Base-by-base conservation (phyloP, 139 green algal species). In the Chlamydomonas schloesseri region DNA sequence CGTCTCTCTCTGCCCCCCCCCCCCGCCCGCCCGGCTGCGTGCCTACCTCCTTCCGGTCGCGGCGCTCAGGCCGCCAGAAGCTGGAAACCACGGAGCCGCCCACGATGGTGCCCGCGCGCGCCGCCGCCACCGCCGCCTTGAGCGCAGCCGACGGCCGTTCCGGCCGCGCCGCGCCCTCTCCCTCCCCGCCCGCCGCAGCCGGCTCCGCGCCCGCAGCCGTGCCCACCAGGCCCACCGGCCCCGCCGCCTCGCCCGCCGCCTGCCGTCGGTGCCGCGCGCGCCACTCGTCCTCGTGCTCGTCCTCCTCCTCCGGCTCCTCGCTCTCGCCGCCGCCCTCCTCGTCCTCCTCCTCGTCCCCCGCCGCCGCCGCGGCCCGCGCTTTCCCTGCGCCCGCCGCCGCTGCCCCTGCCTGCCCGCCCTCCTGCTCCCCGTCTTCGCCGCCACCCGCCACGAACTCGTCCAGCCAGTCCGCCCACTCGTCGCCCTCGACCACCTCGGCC, bases 31-130 rank as follows among this genome's bases (percentile, higher is more conserved):
- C 42, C 42, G 42, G 6, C 42, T 28, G 5, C 74, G 65, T 33
- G 65, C 87, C 87, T 33, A 71, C 87, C 87, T 71, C 87, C 34
- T 91, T 93, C 18, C 94, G 84, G 87, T 97, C 95, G 5, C 79
- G n/a, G 9, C 95, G 90, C 91, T 96, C 94, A 20, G 92, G 88
- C 28, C 94, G 87, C 95, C 95, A 97, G 67, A 96, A 96, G 31
- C 90, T 95, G 13, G 91, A 95, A 0, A 92, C 95, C 31, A 97
- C 94, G 42, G 92, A 96, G 8, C n/a, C 73, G 3, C 47, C 78
- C 5, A 15, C 53, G 53, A 33, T 50, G 6, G 42, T 50, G 42
- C 42, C 42, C 42, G 42, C 42, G 6, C 42, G 42, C 13, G 87
- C 87, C 53, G 23, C 20, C 73, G 53, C 33, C 31, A 4, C 42